phyloP scores from a whole-genome alignment of 2,329 filamentous ascomycete species.

The Phyllosticta paracitricarpa region DNA sequence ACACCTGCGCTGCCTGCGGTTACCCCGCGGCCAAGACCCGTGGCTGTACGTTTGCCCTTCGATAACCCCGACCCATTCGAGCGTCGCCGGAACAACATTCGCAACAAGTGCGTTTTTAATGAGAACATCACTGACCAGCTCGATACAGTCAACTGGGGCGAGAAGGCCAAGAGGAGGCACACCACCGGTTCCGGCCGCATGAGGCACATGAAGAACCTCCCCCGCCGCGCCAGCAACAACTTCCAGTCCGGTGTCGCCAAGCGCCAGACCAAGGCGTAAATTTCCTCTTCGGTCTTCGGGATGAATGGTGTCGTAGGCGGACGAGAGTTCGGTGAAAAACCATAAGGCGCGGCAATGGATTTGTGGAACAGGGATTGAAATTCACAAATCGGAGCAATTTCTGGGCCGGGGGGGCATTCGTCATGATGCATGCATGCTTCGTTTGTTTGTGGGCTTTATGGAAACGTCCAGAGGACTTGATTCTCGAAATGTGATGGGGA shows the following conservation, averaged over 20 bases:
- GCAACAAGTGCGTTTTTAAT: neutral
- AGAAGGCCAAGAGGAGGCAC: conserved; percentile 99
- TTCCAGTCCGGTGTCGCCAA: conserved; percentile 89
- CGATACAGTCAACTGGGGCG: conserved; percentile 88
- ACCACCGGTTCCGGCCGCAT: conserved; percentile 94
- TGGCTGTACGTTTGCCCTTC: conserved; percentile 72
- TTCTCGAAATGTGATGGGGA: conserved; percentile 2
- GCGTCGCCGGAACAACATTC: neutral
- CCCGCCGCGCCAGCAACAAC: conserved; percentile 93
- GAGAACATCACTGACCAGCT: conserved; percentile 16
- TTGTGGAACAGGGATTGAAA: conserved; percentile 4
- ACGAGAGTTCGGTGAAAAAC: conserved; percentile 3
- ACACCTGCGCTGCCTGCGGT: conserved; percentile 91
- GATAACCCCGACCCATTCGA: conserved; percentile 1
- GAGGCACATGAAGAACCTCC: conserved; percentile 85
- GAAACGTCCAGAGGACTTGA: neutral
- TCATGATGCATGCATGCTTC: conserved; percentile 7
- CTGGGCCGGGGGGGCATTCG: conserved; percentile 2
- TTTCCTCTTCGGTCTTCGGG: neutral
- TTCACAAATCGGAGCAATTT: conserved; percentile 7
- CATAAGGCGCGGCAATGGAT: conserved; percentile 5
- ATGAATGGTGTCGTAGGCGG: conserved; percentile 7
- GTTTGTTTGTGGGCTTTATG: conserved; percentile 2
- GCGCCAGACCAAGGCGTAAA: conserved; percentile 34
- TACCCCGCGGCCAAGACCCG: conserved; percentile 96